Conservation (phyloP, 306 rosid genomes). For the Rosa chinensis region DNA sequence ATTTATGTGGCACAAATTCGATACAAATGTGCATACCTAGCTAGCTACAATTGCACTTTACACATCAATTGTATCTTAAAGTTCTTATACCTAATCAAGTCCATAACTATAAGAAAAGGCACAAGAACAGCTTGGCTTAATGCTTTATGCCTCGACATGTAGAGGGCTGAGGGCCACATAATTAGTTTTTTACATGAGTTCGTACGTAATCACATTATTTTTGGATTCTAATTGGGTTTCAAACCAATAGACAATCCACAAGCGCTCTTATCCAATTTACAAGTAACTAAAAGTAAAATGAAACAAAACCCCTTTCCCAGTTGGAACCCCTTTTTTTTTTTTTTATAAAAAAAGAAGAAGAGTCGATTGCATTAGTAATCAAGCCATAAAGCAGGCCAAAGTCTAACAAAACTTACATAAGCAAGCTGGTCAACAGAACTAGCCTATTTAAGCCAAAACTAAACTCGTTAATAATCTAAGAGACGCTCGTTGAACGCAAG, state of each 20-base stretch:
- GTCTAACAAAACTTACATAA: no score
- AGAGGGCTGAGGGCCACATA: slow-evolving; percentile 6
- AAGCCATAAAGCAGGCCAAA: no score
- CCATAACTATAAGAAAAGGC: not conserved
- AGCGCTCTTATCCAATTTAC: not conserved
- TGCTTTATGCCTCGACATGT: slow-evolving; percentile 6
- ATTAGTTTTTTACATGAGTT: not conserved
- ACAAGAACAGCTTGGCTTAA: slow-evolving; percentile 4
- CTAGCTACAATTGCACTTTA: slow-evolving; percentile 1
- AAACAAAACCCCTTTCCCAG: not conserved
- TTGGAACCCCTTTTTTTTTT: not conserved
- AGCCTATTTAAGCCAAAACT: no score
- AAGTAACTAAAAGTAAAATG: not conserved
- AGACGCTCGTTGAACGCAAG: no score
- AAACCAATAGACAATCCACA: not conserved
- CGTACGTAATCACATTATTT: slow-evolving; percentile 1
- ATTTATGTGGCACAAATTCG: not conserved
- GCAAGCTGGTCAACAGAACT: no score
- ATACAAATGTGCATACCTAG: not conserved
- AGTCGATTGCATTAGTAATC: no score
- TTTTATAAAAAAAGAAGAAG: no score
- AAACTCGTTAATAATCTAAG: no score
- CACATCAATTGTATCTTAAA: not conserved
- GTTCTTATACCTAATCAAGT: not conserved
- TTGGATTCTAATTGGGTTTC: not conserved